phyloP scores from a whole-genome alignment of 2,329 filamentous ascomycete genomes.

The Pseudovirgaria hyperparasitica region DNA sequence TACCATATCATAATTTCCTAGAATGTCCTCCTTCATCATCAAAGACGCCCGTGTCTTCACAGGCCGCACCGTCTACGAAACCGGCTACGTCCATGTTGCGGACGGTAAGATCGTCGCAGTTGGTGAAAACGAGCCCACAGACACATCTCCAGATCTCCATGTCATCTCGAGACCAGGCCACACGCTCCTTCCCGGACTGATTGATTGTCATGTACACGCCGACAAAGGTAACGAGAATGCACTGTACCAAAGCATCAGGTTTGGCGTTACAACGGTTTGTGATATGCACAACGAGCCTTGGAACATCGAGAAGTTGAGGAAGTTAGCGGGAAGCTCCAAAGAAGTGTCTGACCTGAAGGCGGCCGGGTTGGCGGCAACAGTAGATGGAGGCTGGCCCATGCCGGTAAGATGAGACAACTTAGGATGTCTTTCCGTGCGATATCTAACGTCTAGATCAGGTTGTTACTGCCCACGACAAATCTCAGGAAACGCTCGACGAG shows the following conservation, averaged over 20 bases:
- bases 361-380: conserved; percentile 35
- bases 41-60: conserved; percentile 35
- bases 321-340: conserved; percentile 12
- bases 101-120: conserved; percentile 28
- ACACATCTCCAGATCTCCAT: conserved; percentile 6
- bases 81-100: conserved; percentile 28
- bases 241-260: conserved; percentile 32
- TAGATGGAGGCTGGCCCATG: conserved; percentile 40
- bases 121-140: conserved; percentile 11
- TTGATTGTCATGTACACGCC: conserved; percentile 38
- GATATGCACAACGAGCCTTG: conserved; percentile 33
- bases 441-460: no score
- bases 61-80: conserved; percentile 28
- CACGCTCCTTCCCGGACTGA: conserved; percentile 37
- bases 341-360: conserved; percentile 37
- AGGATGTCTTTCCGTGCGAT: no score
- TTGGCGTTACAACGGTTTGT: conserved; percentile 39
- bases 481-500: conserved; percentile 21
- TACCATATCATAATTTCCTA: no score
- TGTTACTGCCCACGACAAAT: conserved; percentile 26
- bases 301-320: conserved; percentile 16
- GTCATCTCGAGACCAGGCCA: conserved; percentile 32
- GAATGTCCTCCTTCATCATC: conserved; percentile 27
- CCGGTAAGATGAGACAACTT: no score
- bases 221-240: conserved; percentile 26